Percentiles rank a stretch among this genome's conserved stretches.
Evolutionary conservation across 805 yeast species (phyloP).

Genomic region (Lachancea mirantina): DNA sequence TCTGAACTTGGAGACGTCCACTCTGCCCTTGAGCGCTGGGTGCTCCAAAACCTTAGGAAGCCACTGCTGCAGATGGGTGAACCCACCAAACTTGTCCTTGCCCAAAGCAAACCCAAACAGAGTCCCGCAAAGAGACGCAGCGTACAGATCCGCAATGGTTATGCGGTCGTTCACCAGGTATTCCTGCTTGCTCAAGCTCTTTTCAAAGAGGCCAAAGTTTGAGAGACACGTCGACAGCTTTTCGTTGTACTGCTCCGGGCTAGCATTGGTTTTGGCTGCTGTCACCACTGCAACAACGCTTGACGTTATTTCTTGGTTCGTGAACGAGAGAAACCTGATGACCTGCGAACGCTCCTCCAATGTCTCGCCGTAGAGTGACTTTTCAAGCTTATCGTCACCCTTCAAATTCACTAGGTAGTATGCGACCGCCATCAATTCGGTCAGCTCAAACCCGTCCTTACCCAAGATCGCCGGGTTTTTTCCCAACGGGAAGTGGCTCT

Average conservation of each 20-base stretch:
- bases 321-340: constrained; percentile 69
- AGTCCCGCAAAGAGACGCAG: constrained; percentile 1
- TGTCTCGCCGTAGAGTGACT: constrained; percentile 53
- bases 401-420: constrained; percentile 37
- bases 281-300: constrained; percentile 6
- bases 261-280: constrained; percentile 8
- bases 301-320: constrained; percentile 35
- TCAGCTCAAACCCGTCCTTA: constrained; percentile 64
- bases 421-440: constrained; percentile 58
- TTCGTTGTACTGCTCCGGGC: constrained; percentile 5
- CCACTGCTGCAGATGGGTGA: no score
- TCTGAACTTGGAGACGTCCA: constrained; percentile 47
- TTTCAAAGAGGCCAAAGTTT: constrained; percentile 5
- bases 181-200: constrained; percentile 6
- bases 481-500: constrained; percentile 52
- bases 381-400: constrained; percentile 32
- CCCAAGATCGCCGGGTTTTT: constrained; percentile 66
- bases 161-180: constrained; percentile 7
- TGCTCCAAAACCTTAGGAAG: constrained; percentile 48
- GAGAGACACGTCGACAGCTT: constrained; percentile 6
- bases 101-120: background rate
- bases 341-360: constrained; percentile 52
- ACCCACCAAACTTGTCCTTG: no score
- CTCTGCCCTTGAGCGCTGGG: constrained; percentile 41
- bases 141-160: constrained; percentile 8